phyloP scores from a whole-genome alignment of 805 yeast species.

The Vanderwaltozyma yarrowii region DNA sequence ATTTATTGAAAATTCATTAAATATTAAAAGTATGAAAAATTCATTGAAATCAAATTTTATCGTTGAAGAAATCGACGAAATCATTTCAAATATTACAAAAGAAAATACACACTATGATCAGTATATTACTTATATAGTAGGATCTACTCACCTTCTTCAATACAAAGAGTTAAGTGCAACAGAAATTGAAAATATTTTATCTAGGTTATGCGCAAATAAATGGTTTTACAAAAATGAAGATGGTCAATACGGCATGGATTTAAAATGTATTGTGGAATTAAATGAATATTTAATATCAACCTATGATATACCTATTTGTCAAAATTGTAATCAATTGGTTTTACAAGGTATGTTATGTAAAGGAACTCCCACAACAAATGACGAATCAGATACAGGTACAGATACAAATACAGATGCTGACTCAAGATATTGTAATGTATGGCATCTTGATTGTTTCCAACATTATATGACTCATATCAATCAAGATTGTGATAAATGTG shows the following conservation, averaged over 20 bases:
- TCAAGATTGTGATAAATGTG: conserved; percentile 13
- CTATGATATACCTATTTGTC: conserved; percentile 14
- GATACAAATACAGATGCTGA: no score
- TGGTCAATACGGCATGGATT: conserved; percentile 21
- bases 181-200: conserved; percentile 14
- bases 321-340: conserved; percentile 14
- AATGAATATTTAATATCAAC: conserved; percentile 14
- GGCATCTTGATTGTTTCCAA: conserved; percentile 27
- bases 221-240: conserved; percentile 19
- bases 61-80: conserved; percentile 10
- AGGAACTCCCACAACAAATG: conserved; percentile 5
- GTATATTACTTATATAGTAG: conserved; percentile 11
- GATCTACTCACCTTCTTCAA: conserved; percentile 14
- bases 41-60: neutral
- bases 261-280: conserved; percentile 19
- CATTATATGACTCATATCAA: conserved; percentile 22
- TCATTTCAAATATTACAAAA: conserved; percentile 2
- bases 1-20: conserved; percentile 2
- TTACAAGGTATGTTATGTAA: conserved; percentile 20
- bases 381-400: no score
- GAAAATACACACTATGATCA: conserved; percentile 6
- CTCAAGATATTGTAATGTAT: conserved; percentile 8
- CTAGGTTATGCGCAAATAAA: conserved; percentile 15
- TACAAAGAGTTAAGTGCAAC: conserved; percentile 11
- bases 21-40: neutral